phyloP scores from a whole-genome alignment of 208 protist species.

The Trypanosoma vivax region DNA sequence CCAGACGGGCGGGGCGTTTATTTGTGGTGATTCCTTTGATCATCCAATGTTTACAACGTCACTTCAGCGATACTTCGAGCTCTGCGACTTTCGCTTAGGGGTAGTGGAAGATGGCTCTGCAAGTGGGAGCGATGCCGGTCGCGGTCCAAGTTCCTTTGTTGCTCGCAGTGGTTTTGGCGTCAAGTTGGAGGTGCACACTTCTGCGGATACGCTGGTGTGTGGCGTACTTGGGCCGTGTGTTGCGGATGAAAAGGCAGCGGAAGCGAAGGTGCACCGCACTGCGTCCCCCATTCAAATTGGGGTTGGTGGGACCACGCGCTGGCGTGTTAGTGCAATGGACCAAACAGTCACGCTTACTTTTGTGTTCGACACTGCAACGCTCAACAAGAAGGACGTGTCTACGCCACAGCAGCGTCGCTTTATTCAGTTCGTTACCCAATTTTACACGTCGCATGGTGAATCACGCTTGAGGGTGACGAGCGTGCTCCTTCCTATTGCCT shows the following conservation, averaged over 20 bases:
- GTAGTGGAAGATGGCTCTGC: not conserved
- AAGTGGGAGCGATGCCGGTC: not conserved
- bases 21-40: conserved; percentile 94
- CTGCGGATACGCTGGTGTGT: conserved; percentile 60
- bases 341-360: conserved; percentile 50
- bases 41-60: conserved; percentile 78
- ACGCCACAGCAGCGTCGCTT: conserved; percentile 53
- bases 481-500: conserved; percentile 56
- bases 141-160: conserved; percentile 9
- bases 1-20: conserved; percentile 90
- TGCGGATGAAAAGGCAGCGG: conserved; percentile 42
- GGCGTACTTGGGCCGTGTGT: conserved; percentile 67
- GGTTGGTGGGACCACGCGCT: conserved; percentile 49
- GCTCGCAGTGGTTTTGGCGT: conserved; percentile 57
- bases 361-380: conserved; percentile 75
- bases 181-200: conserved; percentile 64
- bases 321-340: conserved; percentile 57
- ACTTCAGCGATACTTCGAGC: conserved; percentile 69
- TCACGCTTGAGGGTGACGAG: conserved; percentile 87
- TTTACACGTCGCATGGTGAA: conserved; percentile 77
- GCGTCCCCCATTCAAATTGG: conserved; percentile 62
- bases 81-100: conserved; percentile 32
- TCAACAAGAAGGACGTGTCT: conserved; percentile 20
- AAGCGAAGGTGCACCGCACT: conserved; percentile 15
- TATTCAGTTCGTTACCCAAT: conserved; percentile 93